Percentiles rank a stretch among this genome's conserved stretches.
phyloP scores from a whole-genome alignment of 1,284 basidiomycete species.

The Sutorius eximius region DNA sequence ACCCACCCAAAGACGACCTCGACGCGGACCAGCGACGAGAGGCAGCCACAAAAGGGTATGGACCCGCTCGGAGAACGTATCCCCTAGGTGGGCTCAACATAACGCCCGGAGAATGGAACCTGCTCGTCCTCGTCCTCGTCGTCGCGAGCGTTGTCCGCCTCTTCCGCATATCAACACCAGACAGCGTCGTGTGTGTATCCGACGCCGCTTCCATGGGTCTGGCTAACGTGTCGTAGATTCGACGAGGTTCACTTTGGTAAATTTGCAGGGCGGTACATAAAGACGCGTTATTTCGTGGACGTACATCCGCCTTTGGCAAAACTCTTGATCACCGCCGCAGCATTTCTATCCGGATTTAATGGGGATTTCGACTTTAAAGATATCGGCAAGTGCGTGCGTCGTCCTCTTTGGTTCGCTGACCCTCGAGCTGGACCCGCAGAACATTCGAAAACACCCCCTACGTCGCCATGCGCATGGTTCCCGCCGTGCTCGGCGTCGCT shows the following conservation, averaged over 20 bases:
- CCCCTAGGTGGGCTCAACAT: conserved; percentile 66
- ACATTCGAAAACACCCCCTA: conserved; percentile 89
- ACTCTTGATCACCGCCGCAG: conserved; percentile 89
- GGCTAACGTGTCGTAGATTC: conserved; percentile 58
- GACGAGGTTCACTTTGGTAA: conserved; percentile 98
- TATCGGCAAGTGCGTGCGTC: conserved; percentile 79
- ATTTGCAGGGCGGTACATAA: conserved; percentile 90
- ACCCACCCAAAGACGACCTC: conserved; percentile 61
- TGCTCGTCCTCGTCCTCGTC: conserved; percentile 62
- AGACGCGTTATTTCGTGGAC: conserved; percentile 90
- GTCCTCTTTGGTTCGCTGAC: neutral
- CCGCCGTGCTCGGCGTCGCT: conserved; percentile 86
- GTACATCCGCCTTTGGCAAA: conserved; percentile 98
- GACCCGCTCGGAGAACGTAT: conserved; percentile 50
- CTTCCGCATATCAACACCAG: conserved; percentile 77
- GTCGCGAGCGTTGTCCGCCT: conserved; percentile 75
- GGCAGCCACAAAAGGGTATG: conserved; percentile 64
- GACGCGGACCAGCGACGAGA: conserved; percentile 73
- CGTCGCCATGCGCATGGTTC: conserved; percentile 92
- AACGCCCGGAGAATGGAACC: conserved; percentile 69
- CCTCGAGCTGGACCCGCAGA: conserved; percentile 41
- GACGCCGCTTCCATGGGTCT: neutral
- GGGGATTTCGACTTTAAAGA: conserved; percentile 97
- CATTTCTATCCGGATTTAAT: conserved; percentile 87
- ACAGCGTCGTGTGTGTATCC: conserved; percentile 82